Evolutionary conservation across 306 rosid species (phyloP).

Genomic region (Dalbergia oliveri): DNA sequence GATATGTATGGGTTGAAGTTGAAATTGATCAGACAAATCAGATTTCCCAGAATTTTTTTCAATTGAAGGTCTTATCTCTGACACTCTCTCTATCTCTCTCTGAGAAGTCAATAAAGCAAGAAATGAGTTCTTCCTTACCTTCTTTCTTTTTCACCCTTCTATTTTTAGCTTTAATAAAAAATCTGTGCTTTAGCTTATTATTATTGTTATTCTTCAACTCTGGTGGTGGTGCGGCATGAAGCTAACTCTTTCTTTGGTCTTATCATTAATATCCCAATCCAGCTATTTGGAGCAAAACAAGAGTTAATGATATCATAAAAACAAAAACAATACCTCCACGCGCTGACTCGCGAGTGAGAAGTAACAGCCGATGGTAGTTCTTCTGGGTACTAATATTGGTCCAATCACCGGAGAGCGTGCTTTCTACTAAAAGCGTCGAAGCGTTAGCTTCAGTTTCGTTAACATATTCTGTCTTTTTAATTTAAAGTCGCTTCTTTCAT

Average conservation of each 20-base stretch:
- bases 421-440: fast-evolving
- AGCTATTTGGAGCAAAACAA: slow-evolving; percentile 47
- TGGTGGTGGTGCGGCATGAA: neutral
- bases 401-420: slow-evolving; percentile 34
- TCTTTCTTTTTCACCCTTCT: neutral
- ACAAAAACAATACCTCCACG: neutral
- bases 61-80: slow-evolving; percentile 40
- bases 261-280: slow-evolving; percentile 51
- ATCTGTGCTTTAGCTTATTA: slow-evolving; percentile 11
- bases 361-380: neutral
- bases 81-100: slow-evolving; percentile 28
- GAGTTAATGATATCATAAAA: slow-evolving; percentile 1
- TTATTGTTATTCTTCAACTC: slow-evolving; percentile 8
- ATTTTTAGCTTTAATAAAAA: neutral
- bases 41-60: slow-evolving; percentile 35
- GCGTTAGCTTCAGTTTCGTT: neutral
- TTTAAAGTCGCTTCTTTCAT: slow-evolving; percentile 35
- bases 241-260: slow-evolving; percentile 29
- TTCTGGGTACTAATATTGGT: neutral
- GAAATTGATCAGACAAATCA: slow-evolving; percentile 49
- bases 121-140: slow-evolving; percentile 22
- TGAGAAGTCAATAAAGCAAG: slow-evolving; percentile 49
- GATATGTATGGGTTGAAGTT: slow-evolving; percentile 45
- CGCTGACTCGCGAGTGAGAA: neutral
- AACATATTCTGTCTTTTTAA: neutral